Percentiles rank a stretch among this genome's conserved stretches.
These are phyloP conservation scores for Fusarium secorum DNA, from an alignment of 2,329 filamentous ascomycete genomes.

Conservation along the genomic window DNA sequence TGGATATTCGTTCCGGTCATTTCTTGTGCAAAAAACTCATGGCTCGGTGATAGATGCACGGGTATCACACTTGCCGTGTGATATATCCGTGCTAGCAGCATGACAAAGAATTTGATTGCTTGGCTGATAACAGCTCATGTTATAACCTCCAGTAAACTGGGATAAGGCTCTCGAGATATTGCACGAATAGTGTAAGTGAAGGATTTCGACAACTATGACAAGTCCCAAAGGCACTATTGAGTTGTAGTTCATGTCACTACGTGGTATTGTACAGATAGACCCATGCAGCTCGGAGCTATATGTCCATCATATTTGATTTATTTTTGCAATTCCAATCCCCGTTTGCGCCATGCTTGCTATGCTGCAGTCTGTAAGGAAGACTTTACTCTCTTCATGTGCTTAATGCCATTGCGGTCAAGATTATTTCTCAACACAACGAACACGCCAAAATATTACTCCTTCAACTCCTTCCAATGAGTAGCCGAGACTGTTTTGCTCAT, in stretches of 20 bases:
- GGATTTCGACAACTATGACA: not conserved
- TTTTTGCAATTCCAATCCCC: slow-evolving; percentile 4
- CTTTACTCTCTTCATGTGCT: not conserved
- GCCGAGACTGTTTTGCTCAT: slow-evolving; percentile 17
- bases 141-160: not conserved
- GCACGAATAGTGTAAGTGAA: not conserved
- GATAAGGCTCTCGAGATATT: not conserved
- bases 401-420: not conserved
- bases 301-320: not conserved
- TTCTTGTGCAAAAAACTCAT: not conserved
- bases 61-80: slow-evolving; percentile 17
- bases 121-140: not conserved
- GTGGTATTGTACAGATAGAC: not conserved
- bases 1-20: not conserved
- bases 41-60: slow-evolving; percentile 13
- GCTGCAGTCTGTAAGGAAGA: slow-evolving; percentile 6
- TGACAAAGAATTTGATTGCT: slow-evolving; percentile 1
- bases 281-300: not conserved
- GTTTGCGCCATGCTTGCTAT: slow-evolving; percentile 16
- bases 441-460: slow-evolving; percentile 21
- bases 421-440: not conserved
- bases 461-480: slow-evolving; percentile 35
- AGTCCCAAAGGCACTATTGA: not conserved
- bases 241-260: not conserved
- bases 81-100: slow-evolving; percentile 10